Evolutionary conservation across 495 filamentous ascomycete genomes (phyloP).

Genomic region (Lentithecium fluviatile): DNA sequence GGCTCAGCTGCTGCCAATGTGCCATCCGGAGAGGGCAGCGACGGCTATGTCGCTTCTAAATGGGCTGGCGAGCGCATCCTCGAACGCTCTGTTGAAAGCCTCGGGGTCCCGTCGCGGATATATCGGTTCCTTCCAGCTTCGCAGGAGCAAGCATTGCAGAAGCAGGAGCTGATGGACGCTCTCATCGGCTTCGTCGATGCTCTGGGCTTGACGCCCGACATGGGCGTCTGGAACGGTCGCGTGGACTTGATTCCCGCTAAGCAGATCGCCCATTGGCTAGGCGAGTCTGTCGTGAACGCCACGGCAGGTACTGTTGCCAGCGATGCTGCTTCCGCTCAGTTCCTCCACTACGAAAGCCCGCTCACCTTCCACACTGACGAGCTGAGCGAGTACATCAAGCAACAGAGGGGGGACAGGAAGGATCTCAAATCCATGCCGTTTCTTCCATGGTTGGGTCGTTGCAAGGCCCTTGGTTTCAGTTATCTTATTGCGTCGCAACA

Average conservation of each 20-base stretch:
- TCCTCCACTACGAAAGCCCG: neutral
- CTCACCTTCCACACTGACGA: neutral
- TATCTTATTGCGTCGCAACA: neutral
- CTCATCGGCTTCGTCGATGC: neutral
- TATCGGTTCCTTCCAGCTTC: constrained; percentile 3
- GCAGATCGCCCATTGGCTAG: neutral
- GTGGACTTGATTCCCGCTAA: neutral
- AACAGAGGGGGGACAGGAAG: neutral
- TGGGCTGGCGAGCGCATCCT: constrained; percentile 57
- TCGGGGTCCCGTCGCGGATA: neutral
- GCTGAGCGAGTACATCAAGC: neutral
- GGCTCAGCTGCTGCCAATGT: neutral
- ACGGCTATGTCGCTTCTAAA: constrained; percentile 53
- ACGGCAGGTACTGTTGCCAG: neutral
- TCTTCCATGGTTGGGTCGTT: neutral
- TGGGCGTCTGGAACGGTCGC: neutral
- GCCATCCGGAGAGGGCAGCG: constrained; percentile 19
- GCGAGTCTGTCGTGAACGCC: neutral
- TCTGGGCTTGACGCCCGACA: neutral
- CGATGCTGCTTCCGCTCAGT: neutral
- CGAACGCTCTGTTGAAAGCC: constrained; percentile 31
- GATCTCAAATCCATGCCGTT: neutral
- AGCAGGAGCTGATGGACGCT: neutral
- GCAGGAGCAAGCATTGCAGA: neutral
- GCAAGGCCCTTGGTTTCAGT: neutral